Evolutionary conservation across 192 early-diverging fungal species (phyloP), one percentile per base, ranked within the genome.

Genomic region (Backusella liffmaniae): DNA sequence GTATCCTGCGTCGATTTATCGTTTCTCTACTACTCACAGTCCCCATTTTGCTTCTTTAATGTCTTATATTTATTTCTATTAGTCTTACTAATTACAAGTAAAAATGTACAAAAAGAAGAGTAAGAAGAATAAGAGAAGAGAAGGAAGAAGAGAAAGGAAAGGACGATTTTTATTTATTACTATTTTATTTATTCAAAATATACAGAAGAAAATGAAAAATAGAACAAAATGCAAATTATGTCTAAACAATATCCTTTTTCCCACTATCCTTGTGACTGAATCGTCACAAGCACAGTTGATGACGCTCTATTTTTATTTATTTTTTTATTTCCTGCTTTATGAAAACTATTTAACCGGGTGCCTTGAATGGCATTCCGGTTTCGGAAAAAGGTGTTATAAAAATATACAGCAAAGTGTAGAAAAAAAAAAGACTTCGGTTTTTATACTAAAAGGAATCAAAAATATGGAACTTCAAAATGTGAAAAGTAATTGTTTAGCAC

Each of bases 11-110:
- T 71, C 70, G n/a, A 71, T 46, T 2, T 15, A 29, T 26, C 1
- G 41, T 26, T 29, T 71, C 70, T 71, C 44, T 71, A 49, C 70
- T 71, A 30, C n/a, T 71, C 44, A 29, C 15, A 41, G 44, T 32
- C 9, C 70, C 70, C 70, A 71, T 71, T 46, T 30, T 70, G n/a
- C 6, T 37, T 68, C 6, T 68, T 41, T 68, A n/a, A 4, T 68
- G 1, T 21, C n/a, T 37, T 35, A 34, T 35, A 34, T 21, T 41
- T n/a, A 18, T 37, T 32, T 32, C 32, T 68, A n/a, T 67, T 15
- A 13, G n/a, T 68, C 37, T 68, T 35, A 37, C 16, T 39, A 68
- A 6, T 37, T 36, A 23, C 12, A 37, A 37, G 2, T 21, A n/a
- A n/a, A 41, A 15, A 21, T 69, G n/a, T 39, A 69, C 41, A 70